A percentile compares a stretch with the other conserved stretches of the same genome.
phyloP scores from a whole-genome alignment of 345 rosid genomes.

The Gossypium ekmanianum region DNA sequence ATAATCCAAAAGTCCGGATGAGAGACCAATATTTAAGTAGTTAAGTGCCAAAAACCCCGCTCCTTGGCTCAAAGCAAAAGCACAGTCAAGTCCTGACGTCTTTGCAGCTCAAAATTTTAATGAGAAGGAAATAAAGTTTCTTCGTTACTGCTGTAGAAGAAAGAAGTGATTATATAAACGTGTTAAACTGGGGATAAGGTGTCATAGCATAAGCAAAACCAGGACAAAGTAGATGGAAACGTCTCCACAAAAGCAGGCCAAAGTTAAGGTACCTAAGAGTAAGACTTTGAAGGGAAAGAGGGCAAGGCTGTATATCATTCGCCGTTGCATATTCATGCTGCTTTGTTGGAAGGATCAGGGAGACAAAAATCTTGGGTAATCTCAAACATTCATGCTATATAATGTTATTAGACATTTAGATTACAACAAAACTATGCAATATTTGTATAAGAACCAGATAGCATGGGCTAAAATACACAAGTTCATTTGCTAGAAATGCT shows the following conservation, averaged over 20 bases:
- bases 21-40: conserved; percentile 13
- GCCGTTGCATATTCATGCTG: conserved; percentile 59
- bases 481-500: background rate
- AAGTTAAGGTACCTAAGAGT: conserved; percentile 30
- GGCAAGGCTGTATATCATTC: conserved; percentile 56
- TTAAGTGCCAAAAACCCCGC: conserved; percentile 28
- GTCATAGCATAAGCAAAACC: conserved; percentile 8
- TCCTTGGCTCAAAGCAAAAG: conserved; percentile 30
- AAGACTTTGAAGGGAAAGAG: conserved; percentile 51
- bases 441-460: background rate
- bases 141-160: conserved; percentile 24
- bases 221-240: conserved; percentile 28
- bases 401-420: background rate
- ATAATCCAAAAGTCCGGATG: conserved; percentile 42
- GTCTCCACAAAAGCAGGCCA: conserved; percentile 24
- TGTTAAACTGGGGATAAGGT: conserved; percentile 15
- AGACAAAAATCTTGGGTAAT: background rate
- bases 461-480: background rate
- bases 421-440: conserved; percentile 2
- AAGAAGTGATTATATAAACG: conserved; percentile 9
- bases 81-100: conserved; percentile 18
- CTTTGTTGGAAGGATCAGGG: conserved; percentile 63
- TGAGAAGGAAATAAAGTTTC: conserved; percentile 22
- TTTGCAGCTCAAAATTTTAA: conserved; percentile 18
- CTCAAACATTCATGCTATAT: background rate